A percentile compares a stretch with the other conserved stretches of the same genome.
Evolutionary conservation across 73 alveolate species (phyloP).

Genomic region (Uronychia setigera): DNA sequence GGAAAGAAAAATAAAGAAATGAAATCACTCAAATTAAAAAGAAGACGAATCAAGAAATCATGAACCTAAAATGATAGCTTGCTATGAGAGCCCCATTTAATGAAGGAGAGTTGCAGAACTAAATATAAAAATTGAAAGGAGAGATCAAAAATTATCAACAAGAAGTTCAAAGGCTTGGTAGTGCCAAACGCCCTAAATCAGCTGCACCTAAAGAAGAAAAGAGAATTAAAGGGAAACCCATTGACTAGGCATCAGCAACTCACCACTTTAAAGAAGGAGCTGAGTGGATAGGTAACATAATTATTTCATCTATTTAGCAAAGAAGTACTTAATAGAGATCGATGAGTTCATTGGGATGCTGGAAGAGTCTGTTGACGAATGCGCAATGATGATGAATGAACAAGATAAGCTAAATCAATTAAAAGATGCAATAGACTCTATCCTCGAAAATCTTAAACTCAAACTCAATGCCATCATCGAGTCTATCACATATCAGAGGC

Average conservation of each 20-base stretch:
- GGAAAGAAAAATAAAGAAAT: slow-evolving; percentile 54
- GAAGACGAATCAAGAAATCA: slow-evolving; percentile 16
- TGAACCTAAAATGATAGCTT: slow-evolving; percentile 10
- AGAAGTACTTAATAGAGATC: neutral
- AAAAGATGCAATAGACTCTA: no score
- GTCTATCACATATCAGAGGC: no score
- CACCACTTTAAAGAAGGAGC: neutral
- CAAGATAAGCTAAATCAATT: no score
- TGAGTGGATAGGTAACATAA: neutral
- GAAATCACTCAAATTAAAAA: slow-evolving; percentile 12
- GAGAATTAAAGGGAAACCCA: neutral
- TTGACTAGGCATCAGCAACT: no score
- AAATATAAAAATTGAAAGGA: slow-evolving; percentile 15
- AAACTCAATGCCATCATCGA: no score
- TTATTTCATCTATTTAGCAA: neutral
- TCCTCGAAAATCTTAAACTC: no score
- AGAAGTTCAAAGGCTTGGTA: slow-evolving; percentile 19
- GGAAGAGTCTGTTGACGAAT: no score
- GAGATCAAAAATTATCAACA: neutral
- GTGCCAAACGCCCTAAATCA: slow-evolving; percentile 29
- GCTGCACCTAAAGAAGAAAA: neutral
- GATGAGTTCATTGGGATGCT: neutral
- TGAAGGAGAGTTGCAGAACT: slow-evolving; percentile 12
- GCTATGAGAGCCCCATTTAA: slow-evolving; percentile 30
- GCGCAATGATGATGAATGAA: no score